Evolutionary conservation across 352 stramenopile species (phyloP), one percentile per base, ranked within the genome.

Genomic region (Pythium volutum): DNA sequence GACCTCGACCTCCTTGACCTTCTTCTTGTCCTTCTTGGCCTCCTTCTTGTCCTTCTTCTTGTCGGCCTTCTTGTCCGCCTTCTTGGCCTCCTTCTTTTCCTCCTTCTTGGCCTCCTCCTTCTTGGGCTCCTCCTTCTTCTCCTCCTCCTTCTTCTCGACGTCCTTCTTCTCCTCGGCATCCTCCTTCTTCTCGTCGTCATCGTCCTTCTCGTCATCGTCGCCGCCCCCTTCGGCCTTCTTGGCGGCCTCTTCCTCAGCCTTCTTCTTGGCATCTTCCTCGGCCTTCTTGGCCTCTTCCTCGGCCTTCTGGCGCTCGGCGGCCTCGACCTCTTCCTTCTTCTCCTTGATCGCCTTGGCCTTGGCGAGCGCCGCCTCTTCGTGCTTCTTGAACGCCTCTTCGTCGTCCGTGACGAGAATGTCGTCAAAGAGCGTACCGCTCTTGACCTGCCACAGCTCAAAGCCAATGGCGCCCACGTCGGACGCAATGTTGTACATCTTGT

Each of bases 391-490:
- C 66, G 98, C 92, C 23, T 97, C 92, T 52, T 97, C 77, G 68
- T 89, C 96, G 80, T 99, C 97, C 12, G 96, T 99, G 49, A 99
- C 79, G 43, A 99, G 84, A 66, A 99, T 99, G 77, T 99, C 96
- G 75, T 99, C 98, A 71, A 99, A 99, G 46, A 99, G 81, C 23
- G 96, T 99, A 73, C 97, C 97, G 36, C 91, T 93, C 75, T 98
- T 99, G 23, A 99, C 97, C 81, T 97, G 82, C 98, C 97, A 99
- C 36, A 99, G 86, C 85, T 99, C 98, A 66, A 99, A 99, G 58
- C 97, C 98, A 65, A 99, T 88, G 64, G 97, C 91, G 34, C 91
- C 97, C 41, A 97, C 97, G 72, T 89, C 76, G 72, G 98, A 98
- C 71, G 95, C 98, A 36, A 98, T 79, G 68, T 97, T 93, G 84